Evolutionary conservation across 2,329 filamentous ascomycete genomes (phyloP).

Genomic region (Leptodontidium sp.): DNA sequence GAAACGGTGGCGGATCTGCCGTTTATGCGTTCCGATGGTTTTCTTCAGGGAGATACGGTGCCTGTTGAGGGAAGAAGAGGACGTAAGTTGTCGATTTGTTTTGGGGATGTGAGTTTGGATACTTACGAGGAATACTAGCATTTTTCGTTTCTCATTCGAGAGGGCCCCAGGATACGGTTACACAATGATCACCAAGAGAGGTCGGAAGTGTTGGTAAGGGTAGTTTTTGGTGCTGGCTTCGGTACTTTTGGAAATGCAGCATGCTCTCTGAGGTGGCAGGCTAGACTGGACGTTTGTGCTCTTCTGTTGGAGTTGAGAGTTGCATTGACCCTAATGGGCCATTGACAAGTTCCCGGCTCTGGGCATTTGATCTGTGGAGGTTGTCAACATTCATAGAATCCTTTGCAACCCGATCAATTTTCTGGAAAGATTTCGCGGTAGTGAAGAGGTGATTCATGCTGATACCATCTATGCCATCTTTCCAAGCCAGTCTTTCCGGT

Average conservation of each 20-base stretch:
- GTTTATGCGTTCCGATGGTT: not conserved
- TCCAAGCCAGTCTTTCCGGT: not conserved
- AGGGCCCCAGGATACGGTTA: not conserved
- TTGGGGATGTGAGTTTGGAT: not conserved
- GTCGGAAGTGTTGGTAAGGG: no score
- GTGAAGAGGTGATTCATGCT: conserved; percentile 30
- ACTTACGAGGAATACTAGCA: not conserved
- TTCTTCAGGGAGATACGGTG: not conserved
- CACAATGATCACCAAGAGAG: no score
- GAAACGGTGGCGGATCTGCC: conserved; percentile 5
- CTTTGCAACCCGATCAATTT: not conserved
- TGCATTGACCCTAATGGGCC: not conserved
- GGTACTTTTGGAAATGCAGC: not conserved
- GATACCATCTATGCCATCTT: conserved; percentile 16
- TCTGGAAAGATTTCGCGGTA: not conserved
- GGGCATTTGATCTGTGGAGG: not conserved
- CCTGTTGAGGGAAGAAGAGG: not conserved
- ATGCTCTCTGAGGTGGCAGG: not conserved
- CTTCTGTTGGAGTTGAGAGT: not conserved
- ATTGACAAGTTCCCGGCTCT: not conserved
- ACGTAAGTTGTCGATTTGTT: not conserved
- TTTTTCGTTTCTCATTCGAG: not conserved
- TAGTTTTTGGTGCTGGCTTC: not conserved
- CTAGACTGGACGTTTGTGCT: not conserved
- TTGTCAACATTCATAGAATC: not conserved